These are phyloP conservation scores for Fusarium sp. DNA, from an alignment of 2,329 filamentous ascomycete species.

Conservation along the genomic window DNA sequence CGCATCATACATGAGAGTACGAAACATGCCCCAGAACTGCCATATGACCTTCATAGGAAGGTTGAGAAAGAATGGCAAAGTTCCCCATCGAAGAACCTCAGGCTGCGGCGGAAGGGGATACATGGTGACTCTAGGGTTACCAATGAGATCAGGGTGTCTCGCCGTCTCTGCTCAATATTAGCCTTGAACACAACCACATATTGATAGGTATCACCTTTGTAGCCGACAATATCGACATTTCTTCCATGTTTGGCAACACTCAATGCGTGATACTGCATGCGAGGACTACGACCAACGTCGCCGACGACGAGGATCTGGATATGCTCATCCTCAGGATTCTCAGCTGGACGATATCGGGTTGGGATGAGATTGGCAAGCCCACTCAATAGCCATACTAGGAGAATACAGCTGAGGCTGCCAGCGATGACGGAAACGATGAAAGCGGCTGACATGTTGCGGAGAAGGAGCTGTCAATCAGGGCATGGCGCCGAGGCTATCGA, in stretches of 20 bases:
- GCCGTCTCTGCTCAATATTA: slow-evolving; percentile 69
- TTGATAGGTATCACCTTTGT: slow-evolving; percentile 65
- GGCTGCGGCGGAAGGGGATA: slow-evolving; percentile 75
- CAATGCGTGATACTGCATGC: slow-evolving; percentile 98
- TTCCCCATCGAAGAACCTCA: slow-evolving; percentile 69
- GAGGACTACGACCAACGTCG: slow-evolving; percentile 92
- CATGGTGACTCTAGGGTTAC: slow-evolving; percentile 73
- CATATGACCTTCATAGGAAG: slow-evolving; percentile 86
- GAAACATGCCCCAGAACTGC: slow-evolving; percentile 76
- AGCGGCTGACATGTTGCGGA: slow-evolving; percentile 35
- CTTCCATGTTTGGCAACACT: slow-evolving; percentile 86
- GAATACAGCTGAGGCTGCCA: slow-evolving; percentile 47
- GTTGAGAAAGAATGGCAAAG: slow-evolving; percentile 76
- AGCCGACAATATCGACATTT: slow-evolving; percentile 85
- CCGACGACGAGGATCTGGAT: slow-evolving; percentile 90
- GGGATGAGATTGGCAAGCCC: slow-evolving; percentile 45
- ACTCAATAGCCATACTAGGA: slow-evolving; percentile 41
- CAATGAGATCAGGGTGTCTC: slow-evolving; percentile 77
- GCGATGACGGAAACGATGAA: slow-evolving; percentile 49
- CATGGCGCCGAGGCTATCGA: slow-evolving; percentile 22
- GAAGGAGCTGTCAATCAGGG: slow-evolving; percentile 15
- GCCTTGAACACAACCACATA: slow-evolving; percentile 6
- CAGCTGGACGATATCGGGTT: slow-evolving; percentile 48
- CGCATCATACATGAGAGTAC: slow-evolving; percentile 75
- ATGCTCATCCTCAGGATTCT: slow-evolving; percentile 51